Base-by-base conservation (phyloP, 1,284 basidiomycete genomes). In the Coriolopsis trogii region DNA sequence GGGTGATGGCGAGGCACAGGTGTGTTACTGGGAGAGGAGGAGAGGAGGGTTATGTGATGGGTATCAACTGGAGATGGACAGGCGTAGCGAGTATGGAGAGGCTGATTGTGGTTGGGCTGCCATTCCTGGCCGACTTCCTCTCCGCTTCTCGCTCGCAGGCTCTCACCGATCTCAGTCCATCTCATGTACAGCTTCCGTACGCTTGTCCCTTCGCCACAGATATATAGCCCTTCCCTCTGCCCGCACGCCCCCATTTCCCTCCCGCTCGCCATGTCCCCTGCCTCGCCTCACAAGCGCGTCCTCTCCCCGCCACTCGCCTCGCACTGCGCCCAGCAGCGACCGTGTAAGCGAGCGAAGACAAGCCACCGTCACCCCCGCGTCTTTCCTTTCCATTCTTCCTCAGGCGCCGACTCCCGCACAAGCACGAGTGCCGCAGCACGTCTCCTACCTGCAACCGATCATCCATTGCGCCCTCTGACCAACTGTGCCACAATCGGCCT, bases 181-280 rank as follows among this genome's bases (percentile, higher is more conserved):
- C n/a, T n/a, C n/a, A n/a, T n/a, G n/a, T n/a, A 59, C 57, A 53
- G 56, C 56, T 58, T 58, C 56, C 53, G 56, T 55, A 29, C 53
- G 21, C 44, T 33, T 44, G 26, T 25, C 18, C 26, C 38, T 36
- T 31, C 41, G 16, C 2, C 26, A 30, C 4, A 34, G 34, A 24
- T 45, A 16, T 47, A 36, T 51, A 55, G 51, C 47, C 55, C 51
- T n/a, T 30, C 43, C 41, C 21, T 29, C 26, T 12, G 34, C n/a
- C 37, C 51, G 24, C 28, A 38, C 16, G 24, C 34, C 37, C 34
- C 50, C 46, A 13, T 36, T 30, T 25, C 46, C 45, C 28, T 26
- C 37, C 38, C 18, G 18, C 42, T 30, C 38, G 29, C 47, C 45
- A 54, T 51, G 56, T 23, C 53, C n/a, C n/a, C n/a, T 15, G 29